Base-by-base conservation (phyloP, 208 protist species). In the Trypanosoma caninum region DNA sequence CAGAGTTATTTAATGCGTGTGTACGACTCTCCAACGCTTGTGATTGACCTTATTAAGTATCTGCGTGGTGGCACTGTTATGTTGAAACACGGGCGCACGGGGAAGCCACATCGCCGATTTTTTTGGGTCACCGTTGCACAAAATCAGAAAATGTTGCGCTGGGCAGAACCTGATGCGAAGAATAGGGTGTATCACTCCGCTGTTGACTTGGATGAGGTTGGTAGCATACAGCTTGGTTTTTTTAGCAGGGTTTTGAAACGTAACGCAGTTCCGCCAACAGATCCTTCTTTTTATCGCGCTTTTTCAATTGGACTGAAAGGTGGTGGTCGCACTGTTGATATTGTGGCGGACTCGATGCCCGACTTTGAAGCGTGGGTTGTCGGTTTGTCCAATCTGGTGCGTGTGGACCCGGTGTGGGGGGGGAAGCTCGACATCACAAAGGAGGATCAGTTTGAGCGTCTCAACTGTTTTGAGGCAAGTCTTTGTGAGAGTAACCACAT, bases 291-390 rank as follows among this genome's bases (percentile, higher is more conserved):
- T 68, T 97, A 88, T 67, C 78, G 76, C 40, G 83, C 85, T 69
- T 95, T 97, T 66, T 86, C 91, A 23, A 59, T 97, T 42, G 88
- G 82, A 23, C 52, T 96, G 34, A 89, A 87, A 45, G 73, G 57
- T 31, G 86, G 86, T 41, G 74, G 69, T 16, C 84, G 93, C 41
- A 97, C 93, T n/a, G 77, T 97, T 16, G 93, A 97, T 74, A 76
- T 95, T 25, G 88, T 97, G 2, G 89, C 89, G 1, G 78, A 89
- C 48, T 79, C 84, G 27, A 31, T 90, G 14, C 74, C 87, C n/a
- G 93, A 97, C 65, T 96, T 91, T 66, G 93, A 97, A 71, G 93
- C 93, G 45, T 97, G 91, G 91, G 75, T 97, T 14, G 65, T 97
- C 10, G 93, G 89, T 0, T 72, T 97, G 1, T 80, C 85, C 0